phyloP scores from a whole-genome alignment of 1,139 yeast genomes.

The Suhomyces wounanorum region DNA sequence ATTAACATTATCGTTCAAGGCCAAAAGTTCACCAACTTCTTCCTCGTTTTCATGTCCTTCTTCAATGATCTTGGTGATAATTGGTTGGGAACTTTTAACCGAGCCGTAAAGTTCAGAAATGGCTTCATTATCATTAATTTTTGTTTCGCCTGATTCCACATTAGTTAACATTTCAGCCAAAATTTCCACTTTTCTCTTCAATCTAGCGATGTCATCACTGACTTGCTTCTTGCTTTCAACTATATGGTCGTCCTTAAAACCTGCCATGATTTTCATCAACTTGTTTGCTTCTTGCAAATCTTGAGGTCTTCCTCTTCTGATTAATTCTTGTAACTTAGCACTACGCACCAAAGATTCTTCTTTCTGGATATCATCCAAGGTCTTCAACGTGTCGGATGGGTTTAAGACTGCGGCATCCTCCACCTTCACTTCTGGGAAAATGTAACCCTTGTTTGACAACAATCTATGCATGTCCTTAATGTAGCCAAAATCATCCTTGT shows the following conservation, averaged over 20 bases:
- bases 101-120: conserved; percentile 75
- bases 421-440: conserved; percentile 85
- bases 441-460: conserved; percentile 81
- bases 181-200: conserved; percentile 86
- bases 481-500: conserved; percentile 88
- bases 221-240: conserved; percentile 75
- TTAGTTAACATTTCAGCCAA: conserved; percentile 82
- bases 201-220: conserved; percentile 79
- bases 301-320: conserved; percentile 93
- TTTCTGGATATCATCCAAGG: conserved; percentile 85
- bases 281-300: conserved; percentile 96
- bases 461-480: conserved; percentile 95
- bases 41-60: conserved; percentile 71
- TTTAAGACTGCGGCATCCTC: conserved; percentile 93
- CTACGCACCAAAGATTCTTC: conserved; percentile 93
- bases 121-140: conserved; percentile 66
- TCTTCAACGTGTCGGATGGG: conserved; percentile 86
- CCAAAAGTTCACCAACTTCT: conserved; percentile 64
- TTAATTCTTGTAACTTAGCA: conserved; percentile 93
- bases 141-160: conserved; percentile 50
- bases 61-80: conserved; percentile 76
- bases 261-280: conserved; percentile 97
- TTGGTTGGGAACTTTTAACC: conserved; percentile 84
- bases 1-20: conserved; percentile 77
- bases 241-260: conserved; percentile 80